These are phyloP conservation scores for Thielaviopsis euricoi DNA, from an alignment of 2,329 filamentous ascomycete species.

Conservation along the genomic window DNA sequence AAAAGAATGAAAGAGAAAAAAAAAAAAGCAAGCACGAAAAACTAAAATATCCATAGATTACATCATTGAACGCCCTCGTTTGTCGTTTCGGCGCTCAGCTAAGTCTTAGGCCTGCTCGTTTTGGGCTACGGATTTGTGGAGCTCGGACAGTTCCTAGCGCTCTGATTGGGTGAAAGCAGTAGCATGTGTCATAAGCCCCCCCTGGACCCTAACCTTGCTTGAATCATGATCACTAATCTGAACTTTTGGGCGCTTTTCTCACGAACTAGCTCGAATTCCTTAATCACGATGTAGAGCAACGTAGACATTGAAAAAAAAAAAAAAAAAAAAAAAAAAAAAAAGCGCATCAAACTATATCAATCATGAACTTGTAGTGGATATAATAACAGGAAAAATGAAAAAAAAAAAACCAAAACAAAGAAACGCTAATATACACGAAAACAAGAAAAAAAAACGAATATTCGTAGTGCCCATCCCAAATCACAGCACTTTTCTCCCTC, in stretches of 20 bases:
- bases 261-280: not conserved
- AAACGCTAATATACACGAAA: not conserved
- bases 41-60: not conserved
- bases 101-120: not conserved
- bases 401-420: too few species aligned
- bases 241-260: not conserved
- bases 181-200: not conserved
- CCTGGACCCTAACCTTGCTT: not conserved
- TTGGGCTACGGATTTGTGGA: not conserved
- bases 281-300: not conserved
- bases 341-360: too few species aligned
- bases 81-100: not conserved
- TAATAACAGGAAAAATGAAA: not conserved
- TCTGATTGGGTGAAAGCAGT: not conserved
- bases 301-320: too few species aligned
- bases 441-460: not conserved
- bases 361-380: not conserved
- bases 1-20: too few species aligned
- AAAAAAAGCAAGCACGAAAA: too few species aligned
- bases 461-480: not conserved
- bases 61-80: not conserved
- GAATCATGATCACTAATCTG: not conserved
- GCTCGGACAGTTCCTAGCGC: not conserved
- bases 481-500: not conserved
- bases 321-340: too few species aligned